Base-by-base conservation (phyloP, 1,139 yeast genomes). In the Lizanozyma gosingica region DNA sequence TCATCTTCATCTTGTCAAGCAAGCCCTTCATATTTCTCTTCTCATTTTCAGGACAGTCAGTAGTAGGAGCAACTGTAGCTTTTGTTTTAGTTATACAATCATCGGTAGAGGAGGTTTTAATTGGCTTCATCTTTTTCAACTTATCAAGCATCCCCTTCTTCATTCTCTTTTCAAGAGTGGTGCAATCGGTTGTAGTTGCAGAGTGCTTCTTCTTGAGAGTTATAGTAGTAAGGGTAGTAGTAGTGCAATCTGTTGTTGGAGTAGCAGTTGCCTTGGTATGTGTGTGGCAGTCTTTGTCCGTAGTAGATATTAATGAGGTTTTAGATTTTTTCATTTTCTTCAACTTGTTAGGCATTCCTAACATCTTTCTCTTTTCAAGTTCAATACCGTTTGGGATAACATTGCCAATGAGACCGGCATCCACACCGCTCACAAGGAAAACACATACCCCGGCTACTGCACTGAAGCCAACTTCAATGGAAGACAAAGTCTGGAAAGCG, bases 21-120 rank as follows among this genome's bases (percentile, higher is more conserved):
- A 35, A 17, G 8, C 11, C 29, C 11, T 35, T 35, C 22, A 35
- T 17, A 11, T 35, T 35, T 17, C 15, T 18, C 37, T 18, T 36
- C 34, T 18, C 17, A n/a, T 4, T 16, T 18, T 18, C 16, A 9
- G 32, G 32, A 18, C 15, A 22, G 34, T 9, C 34, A 15, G 15
- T 16, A 14, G 18, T 17, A 22, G 29, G 6, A 22, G 29, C 9
- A 22, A 22, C 29, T 22, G 29, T 6, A 22, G 29, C 11, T 11
- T 6, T 22, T 6, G 11, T 22, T 22, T 6, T 6, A 22, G 29
- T 22, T 11, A 6, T 11, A 22, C 29, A 22, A 22, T 22, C 29
- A 22, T 22, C 6, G 11, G 29, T 22, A 6, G 29, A 22, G 11
- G n/a, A n/a, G n/a, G n/a, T n/a, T n/a, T n/a, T n/a, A n/a, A n/a